Conservation (phyloP, 2,329 filamentous ascomycete genomes). For the Talaromyces sp. region DNA sequence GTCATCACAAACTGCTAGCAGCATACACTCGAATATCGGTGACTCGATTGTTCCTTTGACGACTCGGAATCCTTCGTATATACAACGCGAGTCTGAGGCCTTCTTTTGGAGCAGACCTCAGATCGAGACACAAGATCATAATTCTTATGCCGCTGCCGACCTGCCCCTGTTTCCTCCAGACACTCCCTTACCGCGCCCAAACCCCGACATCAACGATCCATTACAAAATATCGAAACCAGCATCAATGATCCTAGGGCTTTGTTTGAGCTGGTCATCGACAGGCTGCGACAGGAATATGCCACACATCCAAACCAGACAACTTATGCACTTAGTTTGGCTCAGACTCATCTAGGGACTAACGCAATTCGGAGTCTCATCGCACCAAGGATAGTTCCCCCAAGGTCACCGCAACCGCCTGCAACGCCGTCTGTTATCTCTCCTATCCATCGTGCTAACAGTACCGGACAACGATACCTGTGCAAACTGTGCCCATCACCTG, state of each 20-base stretch:
- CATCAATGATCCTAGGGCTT: not conserved
- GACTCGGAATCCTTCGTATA: not conserved
- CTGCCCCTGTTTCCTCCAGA: not conserved
- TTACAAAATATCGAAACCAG: not conserved
- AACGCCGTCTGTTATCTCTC: not conserved
- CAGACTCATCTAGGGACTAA: constrained; percentile 1
- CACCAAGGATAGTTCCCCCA: not conserved
- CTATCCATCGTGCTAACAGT: not conserved
- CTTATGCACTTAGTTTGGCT: not conserved
- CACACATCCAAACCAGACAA: not conserved
- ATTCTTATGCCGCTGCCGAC: not conserved
- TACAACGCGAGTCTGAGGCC: not conserved
- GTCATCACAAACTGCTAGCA: constrained; percentile 6
- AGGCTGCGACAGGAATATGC: not conserved
- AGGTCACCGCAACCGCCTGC: not conserved
- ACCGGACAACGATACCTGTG: not conserved
- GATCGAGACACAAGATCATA: not conserved
- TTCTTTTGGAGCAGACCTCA: not conserved
- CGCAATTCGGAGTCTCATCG: not conserved
- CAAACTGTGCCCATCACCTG: not conserved
- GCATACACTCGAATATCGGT: constrained; percentile 9
- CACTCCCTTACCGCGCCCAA: not conserved
- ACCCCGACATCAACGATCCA: not conserved
- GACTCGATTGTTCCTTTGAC: not conserved
- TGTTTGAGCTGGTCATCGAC: not conserved